A percentile compares a stretch with the other conserved stretches of the same genome.
phyloP scores from a whole-genome alignment of 768 basidiomycete genomes.

The Trichaptum fuscoviolaceum region DNA sequence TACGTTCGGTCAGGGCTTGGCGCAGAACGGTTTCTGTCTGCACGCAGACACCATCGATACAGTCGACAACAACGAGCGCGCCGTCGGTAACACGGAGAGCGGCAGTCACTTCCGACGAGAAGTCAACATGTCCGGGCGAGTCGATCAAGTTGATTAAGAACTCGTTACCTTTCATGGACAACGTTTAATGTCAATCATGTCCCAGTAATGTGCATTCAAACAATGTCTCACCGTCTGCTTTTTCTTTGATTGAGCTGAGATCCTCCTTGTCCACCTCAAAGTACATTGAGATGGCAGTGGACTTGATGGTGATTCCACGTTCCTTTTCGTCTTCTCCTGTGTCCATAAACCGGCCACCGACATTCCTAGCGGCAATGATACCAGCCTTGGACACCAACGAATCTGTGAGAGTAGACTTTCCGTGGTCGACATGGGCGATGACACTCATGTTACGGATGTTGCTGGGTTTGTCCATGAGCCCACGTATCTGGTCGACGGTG shows the following conservation, averaged over 20 bases:
- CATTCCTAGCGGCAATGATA: constrained; percentile 42
- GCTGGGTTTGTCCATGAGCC: constrained; percentile 82
- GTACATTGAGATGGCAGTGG: constrained; percentile 51
- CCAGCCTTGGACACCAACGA: constrained; percentile 47
- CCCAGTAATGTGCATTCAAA: background rate
- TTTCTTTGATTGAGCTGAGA: constrained; percentile 38
- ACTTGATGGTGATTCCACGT: constrained; percentile 52
- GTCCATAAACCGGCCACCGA: constrained; percentile 43
- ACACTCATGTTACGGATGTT: constrained; percentile 96
- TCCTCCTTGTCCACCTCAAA: constrained; percentile 42
- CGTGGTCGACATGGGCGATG: constrained; percentile 75
- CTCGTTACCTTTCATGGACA: constrained; percentile 28
- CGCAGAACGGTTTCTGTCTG: constrained; percentile 51
- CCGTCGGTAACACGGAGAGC: constrained; percentile 51
- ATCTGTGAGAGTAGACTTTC: constrained; percentile 50
- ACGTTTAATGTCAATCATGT: background rate
- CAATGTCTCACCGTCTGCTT: constrained; percentile 34
- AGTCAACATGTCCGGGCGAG: constrained; percentile 52
- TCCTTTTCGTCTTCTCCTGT: constrained; percentile 46
- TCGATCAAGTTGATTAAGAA: constrained; percentile 54
- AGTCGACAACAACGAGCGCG: constrained; percentile 50
- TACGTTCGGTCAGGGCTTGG: constrained; percentile 45
- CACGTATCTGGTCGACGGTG: constrained; percentile 85
- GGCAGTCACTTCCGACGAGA: constrained; percentile 50
- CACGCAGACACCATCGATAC: constrained; percentile 48